Percentiles rank a stretch among this genome's conserved stretches.
Evolutionary conservation across 1,284 basidiomycete genomes (phyloP).

Genomic region (Cryptococcus maquisensis): DNA sequence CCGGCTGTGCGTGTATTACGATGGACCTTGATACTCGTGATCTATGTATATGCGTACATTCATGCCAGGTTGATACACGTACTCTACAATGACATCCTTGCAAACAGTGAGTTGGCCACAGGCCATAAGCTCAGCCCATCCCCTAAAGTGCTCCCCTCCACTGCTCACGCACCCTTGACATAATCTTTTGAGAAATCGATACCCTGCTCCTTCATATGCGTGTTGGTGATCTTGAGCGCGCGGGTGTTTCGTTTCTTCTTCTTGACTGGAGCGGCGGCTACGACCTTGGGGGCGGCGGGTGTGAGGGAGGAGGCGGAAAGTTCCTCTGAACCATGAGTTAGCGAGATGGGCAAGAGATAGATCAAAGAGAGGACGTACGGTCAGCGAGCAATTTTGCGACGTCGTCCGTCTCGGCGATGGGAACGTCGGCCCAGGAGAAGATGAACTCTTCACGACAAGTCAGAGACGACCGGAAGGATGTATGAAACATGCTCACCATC

Average conservation of each 20-base stretch:
- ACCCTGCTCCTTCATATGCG: constrained; percentile 47
- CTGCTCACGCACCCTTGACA: constrained; percentile 22
- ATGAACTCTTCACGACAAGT: constrained; percentile 31
- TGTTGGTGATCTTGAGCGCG: constrained; percentile 47
- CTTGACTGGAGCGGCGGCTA: constrained; percentile 18
- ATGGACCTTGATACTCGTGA: too few species aligned
- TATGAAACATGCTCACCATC: constrained; percentile 31
- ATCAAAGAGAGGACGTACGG: constrained; percentile 15
- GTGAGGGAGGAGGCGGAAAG: constrained; percentile 30
- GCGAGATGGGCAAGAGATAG: background rate
- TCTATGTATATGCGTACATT: too few species aligned
- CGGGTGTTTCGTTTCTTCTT: constrained; percentile 42
- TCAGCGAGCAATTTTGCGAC: constrained; percentile 41
- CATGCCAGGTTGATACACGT: too few species aligned
- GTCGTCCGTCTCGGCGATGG: constrained; percentile 43
- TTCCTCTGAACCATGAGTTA: constrained; percentile 25
- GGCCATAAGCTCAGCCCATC: background rate
- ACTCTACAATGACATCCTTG: too few species aligned
- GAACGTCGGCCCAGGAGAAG: constrained; percentile 43
- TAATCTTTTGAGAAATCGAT: constrained; percentile 49
- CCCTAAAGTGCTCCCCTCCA: too few species aligned
- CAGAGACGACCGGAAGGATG: background rate
- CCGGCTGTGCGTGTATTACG: too few species aligned
- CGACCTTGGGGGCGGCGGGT: constrained; percentile 20
- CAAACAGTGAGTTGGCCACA: too few species aligned